Evolutionary conservation across 768 basidiomycete genomes (phyloP).

Genomic region (Pleurotus cornucopiae): DNA sequence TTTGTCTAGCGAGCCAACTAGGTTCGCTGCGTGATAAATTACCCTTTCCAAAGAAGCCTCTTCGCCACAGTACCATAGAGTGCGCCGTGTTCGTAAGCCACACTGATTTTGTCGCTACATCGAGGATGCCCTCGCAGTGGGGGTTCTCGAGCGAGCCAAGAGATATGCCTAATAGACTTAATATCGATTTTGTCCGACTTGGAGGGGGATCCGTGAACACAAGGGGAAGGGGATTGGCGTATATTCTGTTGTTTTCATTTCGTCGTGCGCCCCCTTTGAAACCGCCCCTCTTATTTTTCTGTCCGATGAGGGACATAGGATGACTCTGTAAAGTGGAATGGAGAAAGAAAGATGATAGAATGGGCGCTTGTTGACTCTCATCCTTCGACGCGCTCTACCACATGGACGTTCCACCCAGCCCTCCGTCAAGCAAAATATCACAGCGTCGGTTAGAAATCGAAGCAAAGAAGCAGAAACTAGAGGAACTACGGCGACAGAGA

Average conservation of each 20-base stretch:
- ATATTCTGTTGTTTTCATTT: conserved; percentile 63
- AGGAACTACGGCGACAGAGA: conserved; percentile 75
- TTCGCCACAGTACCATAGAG: conserved; percentile 71
- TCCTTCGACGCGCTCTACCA: conserved; percentile 47
- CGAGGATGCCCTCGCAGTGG: conserved; percentile 73
- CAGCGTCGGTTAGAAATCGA: conserved; percentile 81
- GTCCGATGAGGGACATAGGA: conserved; percentile 45
- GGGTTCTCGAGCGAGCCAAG: conserved; percentile 63
- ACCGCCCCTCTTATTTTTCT: conserved; percentile 28
- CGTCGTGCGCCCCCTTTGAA: conserved; percentile 51
- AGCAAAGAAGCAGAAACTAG: conserved; percentile 84
- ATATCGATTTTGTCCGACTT: conserved; percentile 38
- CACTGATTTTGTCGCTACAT: conserved; percentile 77
- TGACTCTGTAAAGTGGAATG: conserved; percentile 1
- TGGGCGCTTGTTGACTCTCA: background rate
- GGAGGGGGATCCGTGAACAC: conserved; percentile 39
- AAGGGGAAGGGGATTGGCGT: conserved; percentile 69
- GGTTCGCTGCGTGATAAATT: conserved; percentile 93
- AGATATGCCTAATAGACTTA: conserved; percentile 55
- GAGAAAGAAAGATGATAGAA: background rate
- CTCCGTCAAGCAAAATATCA: conserved; percentile 5
- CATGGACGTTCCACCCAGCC: conserved; percentile 7
- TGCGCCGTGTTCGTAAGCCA: conserved; percentile 72
- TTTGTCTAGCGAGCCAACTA: conserved; percentile 81
- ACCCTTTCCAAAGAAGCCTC: conserved; percentile 98